Evolutionary conservation across 164 flowering plant species (phyloP), one percentile per base, ranked within the genome.

Genomic region (Tetrastigma voinierianum): DNA sequence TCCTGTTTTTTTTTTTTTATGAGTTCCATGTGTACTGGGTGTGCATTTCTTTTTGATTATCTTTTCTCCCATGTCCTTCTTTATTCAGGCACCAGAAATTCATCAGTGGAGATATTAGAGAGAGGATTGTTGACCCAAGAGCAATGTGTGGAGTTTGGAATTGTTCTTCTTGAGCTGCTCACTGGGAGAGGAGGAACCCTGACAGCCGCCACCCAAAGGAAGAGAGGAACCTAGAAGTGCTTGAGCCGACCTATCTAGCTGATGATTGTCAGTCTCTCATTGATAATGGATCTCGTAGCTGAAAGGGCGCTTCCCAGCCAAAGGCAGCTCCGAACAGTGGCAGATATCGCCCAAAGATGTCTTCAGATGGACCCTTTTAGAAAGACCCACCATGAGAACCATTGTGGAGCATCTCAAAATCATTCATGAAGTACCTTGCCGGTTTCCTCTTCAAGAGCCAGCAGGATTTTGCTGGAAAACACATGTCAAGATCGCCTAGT

Each of bases 121-220:
- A 82, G 80, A 71, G 99, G 97, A 70, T 46, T 87, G 66, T 83
- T 95, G 19, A 92, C 99, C 99, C 16, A 95, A 92, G 79, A 95
- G 97, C 83, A 92, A 95, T 53, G 99, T 92, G 1, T 95, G 90
- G 89, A 85, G 98, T 67, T 89, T 59, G 99, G 98, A 8, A 79
- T 92, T 43, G 85, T 92, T 63, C 93, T 95, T 63, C 91, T 95
- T 17, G 99, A 95, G 66, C 62, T 95, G 45, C 88, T 95, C 0
- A 95, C 99, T 8, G 99, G 99, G 43, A 73, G n/a, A n/a, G 94
- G 66, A 89, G 75, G 77, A 89, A 90, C 73, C 83, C 86, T 23
- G 97, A 90, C 62, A 72, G 77, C 64, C 81, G 89, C 16, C 79
- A 79, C 57, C 89, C 91, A 9, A 95, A 86, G 71, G 97, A 88